Evolutionary conservation across 495 filamentous ascomycete species (phyloP).

Genomic region (Penicillium simplicissimum): DNA sequence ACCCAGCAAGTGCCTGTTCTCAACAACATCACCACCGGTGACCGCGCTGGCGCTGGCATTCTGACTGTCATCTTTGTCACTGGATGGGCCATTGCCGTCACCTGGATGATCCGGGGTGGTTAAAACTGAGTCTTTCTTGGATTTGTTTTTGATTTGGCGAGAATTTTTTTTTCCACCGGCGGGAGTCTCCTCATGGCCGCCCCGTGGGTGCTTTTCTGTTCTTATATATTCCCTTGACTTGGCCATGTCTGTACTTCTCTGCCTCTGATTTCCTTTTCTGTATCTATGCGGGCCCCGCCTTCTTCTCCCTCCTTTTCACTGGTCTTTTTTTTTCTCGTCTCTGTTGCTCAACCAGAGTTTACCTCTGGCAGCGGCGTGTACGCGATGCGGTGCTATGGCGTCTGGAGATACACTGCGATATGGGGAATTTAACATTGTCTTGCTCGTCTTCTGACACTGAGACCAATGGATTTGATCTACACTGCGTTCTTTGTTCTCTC

Average conservation of each 20-base stretch:
- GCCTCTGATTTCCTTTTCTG: constrained; percentile 4
- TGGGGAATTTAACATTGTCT: background rate
- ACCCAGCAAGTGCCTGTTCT: constrained; percentile 25
- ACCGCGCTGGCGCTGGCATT: constrained; percentile 65
- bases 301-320: background rate
- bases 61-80: constrained; percentile 59
- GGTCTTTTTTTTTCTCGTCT: constrained; percentile 4
- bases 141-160: background rate
- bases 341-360: constrained; percentile 11
- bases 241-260: constrained; percentile 10
- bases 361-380: constrained; percentile 11
- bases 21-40: constrained; percentile 52
- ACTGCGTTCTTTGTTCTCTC: background rate
- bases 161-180: constrained; percentile 6
- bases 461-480: constrained; percentile 4
- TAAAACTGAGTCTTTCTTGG: constrained; percentile 12
- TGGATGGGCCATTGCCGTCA: constrained; percentile 50
- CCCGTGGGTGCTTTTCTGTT: constrained; percentile 16
- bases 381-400: constrained; percentile 17
- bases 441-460: background rate
- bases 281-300: constrained; percentile 14
- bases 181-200: background rate
- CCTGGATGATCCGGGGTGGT: constrained; percentile 45
- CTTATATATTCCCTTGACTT: constrained; percentile 20
- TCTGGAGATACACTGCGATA: constrained; percentile 12